Evolutionary conservation across 129 eudicot genomes (phyloP).

Genomic region (Deinandra increscens): DNA sequence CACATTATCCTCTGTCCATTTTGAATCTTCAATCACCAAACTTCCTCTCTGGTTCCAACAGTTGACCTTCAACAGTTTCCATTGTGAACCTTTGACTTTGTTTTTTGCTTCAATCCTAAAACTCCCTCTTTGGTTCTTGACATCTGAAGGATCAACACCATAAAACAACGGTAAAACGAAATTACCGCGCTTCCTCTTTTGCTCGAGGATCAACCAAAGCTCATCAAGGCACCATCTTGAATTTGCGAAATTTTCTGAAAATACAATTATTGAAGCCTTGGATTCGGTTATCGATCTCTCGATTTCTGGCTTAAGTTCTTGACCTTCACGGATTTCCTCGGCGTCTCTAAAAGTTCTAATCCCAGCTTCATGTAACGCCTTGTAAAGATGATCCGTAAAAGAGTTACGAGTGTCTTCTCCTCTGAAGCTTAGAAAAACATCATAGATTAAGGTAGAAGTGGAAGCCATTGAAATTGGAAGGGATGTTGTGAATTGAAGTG

Average conservation of each 20-base stretch:
- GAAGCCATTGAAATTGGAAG: too few relatives aligned
- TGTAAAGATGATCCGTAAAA: neutral
- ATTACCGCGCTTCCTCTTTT: neutral
- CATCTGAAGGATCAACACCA: conserved; percentile 1
- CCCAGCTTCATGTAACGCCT: neutral
- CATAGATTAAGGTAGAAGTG: neutral
- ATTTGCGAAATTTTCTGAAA: neutral
- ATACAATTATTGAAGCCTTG: neutral
- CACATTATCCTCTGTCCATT: conserved; percentile 6
- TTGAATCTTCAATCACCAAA: neutral
- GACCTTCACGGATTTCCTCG: too few relatives aligned
- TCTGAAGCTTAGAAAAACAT: neutral
- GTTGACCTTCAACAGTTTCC: too few relatives aligned
- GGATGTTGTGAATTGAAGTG: too few relatives aligned
- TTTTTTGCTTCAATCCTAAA: neutral
- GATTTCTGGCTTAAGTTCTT: too few relatives aligned
- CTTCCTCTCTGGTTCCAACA: too few relatives aligned
- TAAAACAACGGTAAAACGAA: conserved; percentile 13
- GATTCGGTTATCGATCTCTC: too few relatives aligned
- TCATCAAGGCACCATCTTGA: conserved; percentile 21
- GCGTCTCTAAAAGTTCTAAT: too few relatives aligned
- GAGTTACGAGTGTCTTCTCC: conserved; percentile 3
- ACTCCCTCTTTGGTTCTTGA: neutral
- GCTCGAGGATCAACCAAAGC: conserved; percentile 16
- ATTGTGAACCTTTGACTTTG: too few relatives aligned